A percentile compares a stretch with the other conserved stretches of the same genome.
Conservation (phyloP, 1,139 yeast genomes). For the Candida frijolesensis region DNA sequence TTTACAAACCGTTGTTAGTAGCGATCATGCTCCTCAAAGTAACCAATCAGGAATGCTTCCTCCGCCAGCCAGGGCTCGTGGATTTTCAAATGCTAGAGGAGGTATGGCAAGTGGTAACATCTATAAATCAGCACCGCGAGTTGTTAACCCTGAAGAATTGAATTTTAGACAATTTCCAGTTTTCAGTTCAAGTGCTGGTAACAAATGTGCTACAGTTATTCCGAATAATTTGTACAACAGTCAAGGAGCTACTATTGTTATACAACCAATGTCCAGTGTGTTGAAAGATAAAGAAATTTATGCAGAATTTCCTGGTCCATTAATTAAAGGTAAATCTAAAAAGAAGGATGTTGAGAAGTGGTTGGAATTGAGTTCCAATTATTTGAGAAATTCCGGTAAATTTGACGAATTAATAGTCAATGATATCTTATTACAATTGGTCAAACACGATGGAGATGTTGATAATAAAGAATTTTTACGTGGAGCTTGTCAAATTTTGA, state of each 20-base stretch:
- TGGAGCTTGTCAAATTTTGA: constrained; percentile 32
- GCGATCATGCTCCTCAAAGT: constrained; percentile 9
- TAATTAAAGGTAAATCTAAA: constrained; percentile 55
- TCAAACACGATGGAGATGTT: constrained; percentile 34
- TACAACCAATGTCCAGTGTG: constrained; percentile 20
- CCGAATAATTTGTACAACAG: constrained; percentile 24
- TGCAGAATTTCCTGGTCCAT: constrained; percentile 62
- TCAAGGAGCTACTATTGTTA: constrained; percentile 18
- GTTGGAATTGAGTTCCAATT: constrained; percentile 35
- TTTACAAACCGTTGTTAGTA: constrained; percentile 23
- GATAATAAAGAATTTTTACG: constrained; percentile 27
- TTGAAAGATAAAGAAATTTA: constrained; percentile 24
- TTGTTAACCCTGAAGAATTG: constrained; percentile 37
- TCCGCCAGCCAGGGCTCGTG: constrained; percentile 26
- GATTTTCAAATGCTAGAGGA: constrained; percentile 28
- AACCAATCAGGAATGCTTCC: constrained; percentile 11
- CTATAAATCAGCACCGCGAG: constrained; percentile 29
- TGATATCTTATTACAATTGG: constrained; percentile 30
- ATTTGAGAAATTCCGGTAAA: constrained; percentile 11
- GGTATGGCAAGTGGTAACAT: constrained; percentile 23
- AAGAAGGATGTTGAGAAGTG: constrained; percentile 68
- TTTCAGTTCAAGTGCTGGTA: constrained; percentile 65
- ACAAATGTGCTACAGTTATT: constrained; percentile 30
- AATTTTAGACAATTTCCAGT: constrained; percentile 72
- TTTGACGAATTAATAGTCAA: constrained; percentile 33